phyloP scores from a whole-genome alignment of 2,329 filamentous ascomycete genomes.

The Neopestalotiopsis sp. region DNA sequence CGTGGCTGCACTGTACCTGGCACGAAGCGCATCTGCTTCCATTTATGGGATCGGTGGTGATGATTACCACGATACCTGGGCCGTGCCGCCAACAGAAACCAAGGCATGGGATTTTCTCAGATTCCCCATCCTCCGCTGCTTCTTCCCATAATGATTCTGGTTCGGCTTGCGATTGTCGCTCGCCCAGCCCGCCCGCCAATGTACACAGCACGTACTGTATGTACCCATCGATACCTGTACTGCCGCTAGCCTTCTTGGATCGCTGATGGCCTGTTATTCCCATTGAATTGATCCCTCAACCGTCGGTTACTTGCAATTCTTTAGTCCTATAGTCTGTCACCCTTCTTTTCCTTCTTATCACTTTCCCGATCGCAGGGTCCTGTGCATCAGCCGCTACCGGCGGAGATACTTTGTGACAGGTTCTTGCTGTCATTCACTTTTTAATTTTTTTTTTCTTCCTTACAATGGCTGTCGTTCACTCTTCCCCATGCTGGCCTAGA shows the following conservation, averaged over 20 bases:
- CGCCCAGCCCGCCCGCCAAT: not conserved
- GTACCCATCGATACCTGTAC: not conserved
- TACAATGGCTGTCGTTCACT: not conserved
- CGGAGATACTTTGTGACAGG: constrained; percentile 13
- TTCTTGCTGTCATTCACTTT: constrained; percentile 15
- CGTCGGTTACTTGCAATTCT: not conserved
- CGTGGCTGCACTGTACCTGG: constrained; percentile 1
- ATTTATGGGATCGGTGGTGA: too few relatives aligned
- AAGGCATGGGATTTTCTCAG: not conserved
- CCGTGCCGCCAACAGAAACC: not conserved
- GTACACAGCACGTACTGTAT: not conserved
- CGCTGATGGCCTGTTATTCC: not conserved
- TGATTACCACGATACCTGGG: too few relatives aligned
- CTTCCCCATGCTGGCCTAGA: not conserved
- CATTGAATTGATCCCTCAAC: not conserved
- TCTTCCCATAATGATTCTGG: not conserved
- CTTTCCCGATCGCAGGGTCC: constrained; percentile 11
- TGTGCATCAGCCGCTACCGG: constrained; percentile 17
- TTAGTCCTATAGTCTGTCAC: not conserved
- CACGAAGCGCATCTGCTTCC: not conserved
- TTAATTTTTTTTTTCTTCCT: not conserved
- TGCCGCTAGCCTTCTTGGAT: not conserved
- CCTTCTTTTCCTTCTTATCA: constrained; percentile 6
- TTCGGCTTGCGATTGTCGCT: not conserved
- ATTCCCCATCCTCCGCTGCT: not conserved